Base-by-base conservation (phyloP, 352 stramenopile genomes). In the Phytophthora pistaciae region DNA sequence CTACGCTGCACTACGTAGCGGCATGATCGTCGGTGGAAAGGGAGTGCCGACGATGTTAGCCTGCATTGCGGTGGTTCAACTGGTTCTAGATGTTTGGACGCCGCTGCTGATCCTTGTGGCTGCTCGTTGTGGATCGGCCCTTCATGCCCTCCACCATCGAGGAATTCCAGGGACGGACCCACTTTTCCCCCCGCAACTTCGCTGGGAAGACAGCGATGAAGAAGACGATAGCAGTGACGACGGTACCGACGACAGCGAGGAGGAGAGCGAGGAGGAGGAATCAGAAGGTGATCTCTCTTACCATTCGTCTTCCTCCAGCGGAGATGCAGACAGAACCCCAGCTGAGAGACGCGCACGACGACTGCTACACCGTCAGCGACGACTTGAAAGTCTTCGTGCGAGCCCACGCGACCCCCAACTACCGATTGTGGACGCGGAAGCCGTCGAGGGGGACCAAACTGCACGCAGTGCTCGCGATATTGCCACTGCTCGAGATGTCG, bases 41-140 rank as follows among this genome's bases (percentile, higher is more conserved):
- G 77, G 72, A 0, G 72, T 92, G 5, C 66, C 82, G 18, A 62
- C 67, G 2, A 60, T 93, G 44, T 58, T 95, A 11, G 71, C 64
- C 0, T 60, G 84, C 25, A 85, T 80, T n/a, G 83, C 60, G 5
- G 21, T 82, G 9, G 60, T 91, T 18, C 57, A 84, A 31, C 46
- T 95, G 3, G 70, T 92, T 2, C 68, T 95, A 1, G 85, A 95
- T 29, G 70, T 88, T 10, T 95, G 87, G 87, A 66, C 72, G 23
- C 85, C 87, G 11, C 56, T 95, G 46, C 72, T 95, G 6, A 81
- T 92, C 49, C 66, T 95, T 29, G 85, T 93, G 23, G 78, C 85
- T n/a, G 83, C 77, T 14, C 85, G 84, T 4, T 92, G 87, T 38
- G 85, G 78, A 2, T 54, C 65, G 5, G 68, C 82, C 18, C 61